Conservation (phyloP, 768 basidiomycete genomes). For the Dendrothele bispora region DNA sequence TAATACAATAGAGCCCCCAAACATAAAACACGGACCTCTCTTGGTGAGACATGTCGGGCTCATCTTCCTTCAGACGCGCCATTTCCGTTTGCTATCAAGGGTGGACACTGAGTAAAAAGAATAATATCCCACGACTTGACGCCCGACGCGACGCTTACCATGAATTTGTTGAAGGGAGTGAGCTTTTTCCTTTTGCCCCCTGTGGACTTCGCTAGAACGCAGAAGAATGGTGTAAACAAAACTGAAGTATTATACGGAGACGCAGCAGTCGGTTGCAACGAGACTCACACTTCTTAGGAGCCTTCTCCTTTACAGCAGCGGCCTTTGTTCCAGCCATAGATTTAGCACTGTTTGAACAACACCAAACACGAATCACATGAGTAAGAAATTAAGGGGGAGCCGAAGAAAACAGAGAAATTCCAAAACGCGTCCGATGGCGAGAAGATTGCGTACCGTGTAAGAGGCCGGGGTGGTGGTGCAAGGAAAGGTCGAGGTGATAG, state of each 20-base stretch:
- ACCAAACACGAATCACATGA: background rate
- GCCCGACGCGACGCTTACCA: constrained; percentile 31
- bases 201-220: constrained; percentile 45
- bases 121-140: background rate
- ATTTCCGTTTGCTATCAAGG: constrained; percentile 71
- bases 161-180: constrained; percentile 77
- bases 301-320: constrained; percentile 44
- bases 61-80: constrained; percentile 73
- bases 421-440: constrained; percentile 9
- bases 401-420: constrained; percentile 4
- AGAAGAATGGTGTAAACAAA: constrained; percentile 17
- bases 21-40: constrained; percentile 60
- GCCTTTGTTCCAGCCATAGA: constrained; percentile 36
- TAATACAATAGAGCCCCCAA: too few relatives aligned
- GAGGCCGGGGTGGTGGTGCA: constrained; percentile 31
- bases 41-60: constrained; percentile 71
- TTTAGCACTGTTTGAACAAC: too few relatives aligned
- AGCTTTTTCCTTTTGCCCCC: constrained; percentile 56
- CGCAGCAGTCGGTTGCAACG: too few relatives aligned
- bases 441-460: constrained; percentile 1
- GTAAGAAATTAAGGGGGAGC: background rate
- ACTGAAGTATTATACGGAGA: constrained; percentile 11
- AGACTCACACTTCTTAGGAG: constrained; percentile 56
- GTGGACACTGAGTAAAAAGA: background rate
- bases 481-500: constrained; percentile 41